Evolutionary conservation across 83 land plant genomes (phyloP), one percentile per base, ranked within the genome.

Genomic region (Picea mariana): DNA sequence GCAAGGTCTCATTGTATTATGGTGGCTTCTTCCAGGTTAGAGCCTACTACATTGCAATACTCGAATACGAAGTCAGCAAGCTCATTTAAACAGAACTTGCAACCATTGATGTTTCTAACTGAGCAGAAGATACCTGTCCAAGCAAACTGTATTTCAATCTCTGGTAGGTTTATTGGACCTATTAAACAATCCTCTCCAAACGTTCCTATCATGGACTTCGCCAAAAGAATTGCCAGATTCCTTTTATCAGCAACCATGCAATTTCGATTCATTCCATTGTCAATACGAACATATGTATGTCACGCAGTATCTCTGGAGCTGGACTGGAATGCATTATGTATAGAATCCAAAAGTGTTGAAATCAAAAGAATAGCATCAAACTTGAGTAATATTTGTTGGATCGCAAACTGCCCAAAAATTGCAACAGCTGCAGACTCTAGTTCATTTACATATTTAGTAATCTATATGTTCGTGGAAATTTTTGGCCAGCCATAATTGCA

Each of bases 31-130:
- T 88, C 92, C 18, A 82, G 26, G 26, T 24, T 83, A 3, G 87
- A 64, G 24, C 1, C 62, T 40, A 87, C 75, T 55, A 81, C 66
- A 67, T 49, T 84, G 23, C 69, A 81, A 16, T 88, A 84, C 68
- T 88, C 94, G 88, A 83, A 90, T 85, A 87, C 90, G 79, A 90
- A 81, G 71, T 84, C 86, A 27, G 91, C 92, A 5, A 92, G 78
- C 26, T 92, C 92, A 84, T 92, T 92, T 24, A 92, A 59, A 92
- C 91, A 79, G 92, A 91, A 84, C 87, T 80, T 80, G 90, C 95
- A 78, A 92, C 88, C 78, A 91, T 85, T 67, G 95, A 60, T 12
- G 87, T 82, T 87, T 90, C 92, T 68, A 92, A 9, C 90, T 91
- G 42, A 92, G 89, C 23, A 92, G 79, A 42, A 92, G 68, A 80